These are phyloP conservation scores for Termitomyces sp. DNA, from an alignment of 768 basidiomycete genomes.

Conservation along the genomic window DNA sequence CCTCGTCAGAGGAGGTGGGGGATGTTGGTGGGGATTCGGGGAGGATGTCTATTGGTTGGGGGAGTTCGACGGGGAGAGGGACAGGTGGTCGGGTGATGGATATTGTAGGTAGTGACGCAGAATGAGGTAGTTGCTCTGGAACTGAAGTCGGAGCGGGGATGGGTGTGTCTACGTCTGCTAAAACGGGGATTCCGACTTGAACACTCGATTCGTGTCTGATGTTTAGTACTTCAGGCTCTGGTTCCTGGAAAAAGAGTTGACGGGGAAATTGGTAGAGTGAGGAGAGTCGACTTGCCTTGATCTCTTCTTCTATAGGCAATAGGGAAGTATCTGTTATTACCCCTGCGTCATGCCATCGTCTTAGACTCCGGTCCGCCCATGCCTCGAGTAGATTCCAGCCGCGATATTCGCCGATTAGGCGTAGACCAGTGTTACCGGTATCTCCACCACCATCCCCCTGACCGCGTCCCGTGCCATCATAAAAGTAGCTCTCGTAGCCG, in stretches of 20 bases:
- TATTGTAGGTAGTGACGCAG: constrained; percentile 40
- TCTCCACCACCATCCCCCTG: constrained; percentile 78
- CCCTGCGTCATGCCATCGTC: constrained; percentile 81
- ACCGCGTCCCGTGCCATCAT: constrained; percentile 71
- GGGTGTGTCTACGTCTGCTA: constrained; percentile 35
- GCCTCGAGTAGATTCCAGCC: constrained; percentile 94
- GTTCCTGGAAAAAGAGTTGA: constrained; percentile 21
- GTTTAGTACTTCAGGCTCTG: constrained; percentile 34
- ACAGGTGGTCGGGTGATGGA: constrained; percentile 67
- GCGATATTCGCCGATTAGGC: constrained; percentile 78
- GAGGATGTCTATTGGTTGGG: constrained; percentile 56
- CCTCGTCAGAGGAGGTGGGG: constrained; percentile 36
- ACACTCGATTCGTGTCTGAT: constrained; percentile 36
- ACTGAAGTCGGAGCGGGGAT: constrained; percentile 24
- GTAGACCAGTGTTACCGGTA: constrained; percentile 61
- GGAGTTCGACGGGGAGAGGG: constrained; percentile 65
- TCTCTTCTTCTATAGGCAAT: constrained; percentile 34
- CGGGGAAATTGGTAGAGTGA: background rate
- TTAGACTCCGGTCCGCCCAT: constrained; percentile 84
- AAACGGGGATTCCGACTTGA: constrained; percentile 59
- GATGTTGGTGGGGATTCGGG: constrained; percentile 41
- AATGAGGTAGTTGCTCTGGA: constrained; percentile 13
- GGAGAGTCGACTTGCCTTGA: constrained; percentile 37
- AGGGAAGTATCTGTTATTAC: constrained; percentile 48
- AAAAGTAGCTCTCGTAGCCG: constrained; percentile 85